Conservation (phyloP, 257 asterid genomes). For the Prunella vulgaris region DNA sequence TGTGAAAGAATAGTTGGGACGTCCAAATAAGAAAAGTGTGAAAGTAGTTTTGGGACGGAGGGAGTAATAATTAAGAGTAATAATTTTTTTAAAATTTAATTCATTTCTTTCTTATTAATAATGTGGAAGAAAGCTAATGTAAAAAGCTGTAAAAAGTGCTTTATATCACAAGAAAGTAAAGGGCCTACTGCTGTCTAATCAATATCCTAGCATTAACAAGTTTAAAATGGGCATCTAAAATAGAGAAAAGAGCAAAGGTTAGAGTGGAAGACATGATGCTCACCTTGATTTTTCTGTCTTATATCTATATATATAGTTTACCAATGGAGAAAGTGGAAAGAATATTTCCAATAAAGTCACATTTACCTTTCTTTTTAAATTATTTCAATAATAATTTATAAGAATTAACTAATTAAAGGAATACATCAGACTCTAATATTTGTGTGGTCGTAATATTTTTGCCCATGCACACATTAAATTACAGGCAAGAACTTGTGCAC, state of each 20-base stretch:
- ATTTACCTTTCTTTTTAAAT: not conserved
- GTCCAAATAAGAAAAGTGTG: too few species aligned
- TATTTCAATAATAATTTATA: not conserved
- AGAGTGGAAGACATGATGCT: constrained; percentile 38
- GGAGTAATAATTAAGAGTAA: not conserved
- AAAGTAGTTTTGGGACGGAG: too few species aligned
- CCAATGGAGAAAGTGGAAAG: constrained; percentile 17
- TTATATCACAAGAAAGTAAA: constrained; percentile 29
- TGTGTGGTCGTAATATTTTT: not conserved
- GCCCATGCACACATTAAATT: not conserved
- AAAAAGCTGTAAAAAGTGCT: constrained; percentile 29
- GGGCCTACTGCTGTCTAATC: constrained; percentile 50
- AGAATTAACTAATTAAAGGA: not conserved
- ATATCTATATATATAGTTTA: constrained; percentile 14
- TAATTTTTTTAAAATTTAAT: not conserved
- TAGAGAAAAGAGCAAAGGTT: constrained; percentile 11
- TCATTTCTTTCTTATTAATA: constrained; percentile 11
- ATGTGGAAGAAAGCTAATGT: constrained; percentile 1
- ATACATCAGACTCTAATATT: not conserved
- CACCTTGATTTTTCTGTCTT: constrained; percentile 23
- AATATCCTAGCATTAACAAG: constrained; percentile 24
- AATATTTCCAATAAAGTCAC: constrained; percentile 11
- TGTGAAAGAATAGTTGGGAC: too few species aligned
- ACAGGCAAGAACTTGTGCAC: too few species aligned
- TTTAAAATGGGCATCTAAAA: constrained; percentile 15